Base-by-base conservation (phyloP, 768 basidiomycete genomes). In the Chalciporus pseudorubinellus region DNA sequence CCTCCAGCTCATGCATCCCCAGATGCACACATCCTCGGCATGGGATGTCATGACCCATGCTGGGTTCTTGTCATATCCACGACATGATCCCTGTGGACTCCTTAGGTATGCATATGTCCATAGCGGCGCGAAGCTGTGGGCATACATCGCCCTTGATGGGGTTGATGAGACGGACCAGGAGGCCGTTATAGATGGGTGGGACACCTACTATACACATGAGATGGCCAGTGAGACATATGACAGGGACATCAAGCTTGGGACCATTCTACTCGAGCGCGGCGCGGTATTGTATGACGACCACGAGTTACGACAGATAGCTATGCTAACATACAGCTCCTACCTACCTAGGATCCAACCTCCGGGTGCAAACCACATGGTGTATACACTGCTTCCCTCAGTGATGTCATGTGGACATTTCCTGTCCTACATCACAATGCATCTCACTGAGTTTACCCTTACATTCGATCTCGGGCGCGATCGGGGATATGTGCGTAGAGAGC, bases 1-100 rank as follows among this genome's bases (percentile, higher is more conserved):
- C n/a, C n/a, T n/a, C n/a, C n/a, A n/a, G n/a, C n/a, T n/a, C n/a
- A n/a, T n/a, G n/a, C n/a, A n/a, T n/a, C n/a, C n/a, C n/a, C n/a
- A n/a, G n/a, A n/a, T n/a, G n/a, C n/a, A n/a, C n/a, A n/a, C n/a
- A n/a, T n/a, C n/a, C n/a, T n/a, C n/a, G n/a, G 34, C 21, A 0
- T 59, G 58, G 58, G 55, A 43, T 6, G 24, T 57, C 0, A 3
- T 53, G 7, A 52, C 46, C 8, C 55, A 57, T 18, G 51, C 38
- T 2, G 58, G 56, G n/a, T 53, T 45, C 16, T 3, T 57, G 0
- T 52, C 55, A 1, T 53, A 46, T 19, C 42, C 49, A 0, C 58
- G 57, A 19, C 51, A 59, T 7, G 46, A 59, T 10, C 46, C 55
- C 10, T 43, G 11, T 3, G 52, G 56, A 1, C 18, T 19, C 1